These are phyloP conservation scores for Asterophora parasitica DNA, from an alignment of 768 basidiomycete species.

Conservation along the genomic window DNA sequence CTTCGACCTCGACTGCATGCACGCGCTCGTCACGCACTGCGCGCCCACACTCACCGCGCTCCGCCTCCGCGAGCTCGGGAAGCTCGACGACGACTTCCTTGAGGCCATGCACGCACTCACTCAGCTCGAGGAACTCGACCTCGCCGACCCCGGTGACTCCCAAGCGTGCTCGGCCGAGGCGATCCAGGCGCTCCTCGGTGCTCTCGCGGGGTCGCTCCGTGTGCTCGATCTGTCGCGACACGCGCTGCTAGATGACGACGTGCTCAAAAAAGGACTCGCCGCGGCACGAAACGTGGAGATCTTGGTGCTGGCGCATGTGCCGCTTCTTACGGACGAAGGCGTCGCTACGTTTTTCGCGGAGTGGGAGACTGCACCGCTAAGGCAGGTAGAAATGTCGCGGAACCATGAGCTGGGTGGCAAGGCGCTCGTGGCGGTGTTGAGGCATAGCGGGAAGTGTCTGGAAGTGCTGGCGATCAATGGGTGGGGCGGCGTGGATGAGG, in stretches of 20 bases:
- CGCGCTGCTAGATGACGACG: slow-evolving; percentile 49
- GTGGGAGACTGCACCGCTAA: slow-evolving; percentile 53
- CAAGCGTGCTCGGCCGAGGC: slow-evolving; percentile 52
- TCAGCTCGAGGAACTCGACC: slow-evolving; percentile 56
- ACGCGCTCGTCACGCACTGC: slow-evolving; percentile 52
- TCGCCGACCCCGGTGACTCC: slow-evolving; percentile 53
- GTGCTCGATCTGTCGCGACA: slow-evolving; percentile 74
- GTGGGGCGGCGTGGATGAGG: slow-evolving; percentile 58
- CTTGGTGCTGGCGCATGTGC: slow-evolving; percentile 52
- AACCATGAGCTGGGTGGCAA: slow-evolving; percentile 47
- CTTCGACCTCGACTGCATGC: slow-evolving; percentile 69
- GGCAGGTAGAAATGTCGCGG: slow-evolving; percentile 55
- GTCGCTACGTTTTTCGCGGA: slow-evolving; percentile 62
- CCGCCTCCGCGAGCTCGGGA: slow-evolving; percentile 73
- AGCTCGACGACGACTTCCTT: slow-evolving; percentile 63
- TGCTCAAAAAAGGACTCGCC: slow-evolving; percentile 58
- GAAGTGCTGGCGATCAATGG: slow-evolving; percentile 69
- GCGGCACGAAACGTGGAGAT: slow-evolving; percentile 43
- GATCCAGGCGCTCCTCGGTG: slow-evolving; percentile 48
- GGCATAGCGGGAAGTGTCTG: slow-evolving; percentile 60
- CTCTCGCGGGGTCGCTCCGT: slow-evolving; percentile 50
- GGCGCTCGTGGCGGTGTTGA: slow-evolving; percentile 59
- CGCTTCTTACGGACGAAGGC: slow-evolving; percentile 65
- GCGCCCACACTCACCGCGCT: slow-evolving; percentile 53
- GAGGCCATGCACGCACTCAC: slow-evolving; percentile 23